These are phyloP conservation scores for Coniochaeta sp. DNA, from an alignment of 2,329 filamentous ascomycete species.

Conservation along the genomic window DNA sequence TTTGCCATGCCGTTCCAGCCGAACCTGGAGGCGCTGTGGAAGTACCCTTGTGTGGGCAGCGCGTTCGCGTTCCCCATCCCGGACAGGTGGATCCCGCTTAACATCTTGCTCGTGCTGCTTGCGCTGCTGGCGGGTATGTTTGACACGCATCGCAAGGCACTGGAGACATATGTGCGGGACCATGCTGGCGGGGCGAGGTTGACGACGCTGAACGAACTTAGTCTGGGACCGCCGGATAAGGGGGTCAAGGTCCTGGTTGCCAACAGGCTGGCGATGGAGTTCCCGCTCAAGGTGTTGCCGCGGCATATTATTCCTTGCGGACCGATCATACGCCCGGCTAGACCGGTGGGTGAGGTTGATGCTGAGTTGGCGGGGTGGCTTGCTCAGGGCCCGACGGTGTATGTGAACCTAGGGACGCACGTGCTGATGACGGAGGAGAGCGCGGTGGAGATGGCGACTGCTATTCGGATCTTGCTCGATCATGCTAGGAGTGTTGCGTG, in stretches of 20 bases:
- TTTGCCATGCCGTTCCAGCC: constrained; percentile 29
- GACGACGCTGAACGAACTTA: constrained; percentile 13
- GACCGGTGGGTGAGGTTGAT: constrained; percentile 29
- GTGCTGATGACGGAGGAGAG: constrained; percentile 20
- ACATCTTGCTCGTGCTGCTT: constrained; percentile 22
- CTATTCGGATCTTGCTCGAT: constrained; percentile 23
- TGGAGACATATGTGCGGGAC: neutral
- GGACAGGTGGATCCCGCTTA: constrained; percentile 28
- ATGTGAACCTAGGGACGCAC: constrained; percentile 40
- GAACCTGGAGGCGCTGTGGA: constrained; percentile 26
- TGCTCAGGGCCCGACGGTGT: constrained; percentile 28
- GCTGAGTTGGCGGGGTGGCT: constrained; percentile 34
- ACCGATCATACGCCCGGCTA: constrained; percentile 33
- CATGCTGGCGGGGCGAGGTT: constrained; percentile 4
- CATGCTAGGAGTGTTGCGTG: constrained; percentile 5
- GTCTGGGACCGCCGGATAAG: constrained; percentile 6
- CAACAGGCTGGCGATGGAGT: constrained; percentile 18
- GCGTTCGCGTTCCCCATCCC: constrained; percentile 38
- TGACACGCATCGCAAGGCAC: constrained; percentile 5
- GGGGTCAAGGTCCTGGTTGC: constrained; percentile 12
- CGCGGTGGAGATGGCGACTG: constrained; percentile 24
- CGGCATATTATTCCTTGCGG: constrained; percentile 34
- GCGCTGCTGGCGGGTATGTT: constrained; percentile 6
- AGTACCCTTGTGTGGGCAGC: constrained; percentile 29
- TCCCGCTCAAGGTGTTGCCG: constrained; percentile 25